Conservation (phyloP, 2,329 filamentous ascomycete species). For the Emericellopsis cladophorae region DNA sequence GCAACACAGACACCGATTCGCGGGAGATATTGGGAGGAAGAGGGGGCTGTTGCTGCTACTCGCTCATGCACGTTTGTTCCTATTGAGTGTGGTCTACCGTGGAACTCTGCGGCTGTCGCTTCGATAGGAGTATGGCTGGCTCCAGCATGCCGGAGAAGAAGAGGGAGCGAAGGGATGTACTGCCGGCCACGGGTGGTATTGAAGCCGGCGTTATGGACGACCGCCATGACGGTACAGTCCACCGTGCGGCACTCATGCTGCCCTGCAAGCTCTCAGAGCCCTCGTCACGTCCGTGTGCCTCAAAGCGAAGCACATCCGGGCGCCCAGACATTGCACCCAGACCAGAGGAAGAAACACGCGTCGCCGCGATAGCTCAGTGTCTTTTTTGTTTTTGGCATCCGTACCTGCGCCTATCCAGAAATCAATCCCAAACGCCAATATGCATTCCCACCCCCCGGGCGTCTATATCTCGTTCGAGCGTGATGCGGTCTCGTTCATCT, state of each 20-base stretch:
- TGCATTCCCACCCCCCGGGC: too few relatives aligned
- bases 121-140: too few relatives aligned
- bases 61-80: too few relatives aligned
- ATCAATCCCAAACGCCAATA: too few relatives aligned
- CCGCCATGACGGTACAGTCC: neutral
- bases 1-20: too few relatives aligned
- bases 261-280: neutral
- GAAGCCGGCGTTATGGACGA: neutral
- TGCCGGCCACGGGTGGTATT: neutral
- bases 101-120: too few relatives aligned
- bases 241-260: neutral
- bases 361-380: neutral
- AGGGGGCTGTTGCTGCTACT: too few relatives aligned
- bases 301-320: neutral
- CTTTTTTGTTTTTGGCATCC: neutral
- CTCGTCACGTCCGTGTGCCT: neutral
- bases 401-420: too few relatives aligned
- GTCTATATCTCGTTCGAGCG: neutral
- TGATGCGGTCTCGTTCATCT: constrained; percentile 15
- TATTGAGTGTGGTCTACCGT: too few relatives aligned
- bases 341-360: neutral
- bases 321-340: neutral
- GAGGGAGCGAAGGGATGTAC: neutral
- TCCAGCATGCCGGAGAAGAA: neutral
- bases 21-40: too few relatives aligned